Conservation (phyloP, 1,284 basidiomycete genomes). For the Coniferiporia weirii region DNA sequence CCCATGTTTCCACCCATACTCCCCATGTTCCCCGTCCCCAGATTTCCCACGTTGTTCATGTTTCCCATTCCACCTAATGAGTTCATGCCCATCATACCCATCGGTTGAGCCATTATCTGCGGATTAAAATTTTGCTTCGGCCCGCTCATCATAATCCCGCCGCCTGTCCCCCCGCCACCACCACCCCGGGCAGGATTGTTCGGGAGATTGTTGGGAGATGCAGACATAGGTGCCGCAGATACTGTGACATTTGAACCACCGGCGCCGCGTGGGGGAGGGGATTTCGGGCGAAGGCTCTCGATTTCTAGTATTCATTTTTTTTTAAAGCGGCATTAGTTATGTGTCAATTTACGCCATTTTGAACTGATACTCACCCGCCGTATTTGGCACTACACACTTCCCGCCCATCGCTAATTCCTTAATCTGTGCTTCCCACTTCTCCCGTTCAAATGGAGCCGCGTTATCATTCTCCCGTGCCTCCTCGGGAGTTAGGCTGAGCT, state of each 20-base stretch:
- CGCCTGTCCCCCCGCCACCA: slow-evolving; percentile 22
- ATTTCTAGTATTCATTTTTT: slow-evolving; percentile 50
- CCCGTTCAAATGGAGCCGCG: slow-evolving; percentile 21
- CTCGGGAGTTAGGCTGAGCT: slow-evolving; percentile 32
- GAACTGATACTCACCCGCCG: slow-evolving; percentile 34
- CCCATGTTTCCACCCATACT: slow-evolving; percentile 30
- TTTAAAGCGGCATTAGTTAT: slow-evolving; percentile 3
- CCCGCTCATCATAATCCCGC: slow-evolving; percentile 21
- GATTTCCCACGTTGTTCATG: slow-evolving; percentile 26
- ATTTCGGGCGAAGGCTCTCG: slow-evolving; percentile 83
- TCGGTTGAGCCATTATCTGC: slow-evolving; percentile 18
- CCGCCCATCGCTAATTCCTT: slow-evolving; percentile 35
- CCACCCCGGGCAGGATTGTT: slow-evolving; percentile 14
- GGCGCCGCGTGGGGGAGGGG: slow-evolving; percentile 52
- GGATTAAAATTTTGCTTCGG: slow-evolving; percentile 17
- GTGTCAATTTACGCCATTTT: slow-evolving; percentile 2
- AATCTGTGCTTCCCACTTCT: slow-evolving; percentile 31
- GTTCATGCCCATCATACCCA: slow-evolving; percentile 31
- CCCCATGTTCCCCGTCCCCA: slow-evolving; percentile 12
- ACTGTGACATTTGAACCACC: slow-evolving; percentile 16
- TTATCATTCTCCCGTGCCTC: slow-evolving; percentile 48
- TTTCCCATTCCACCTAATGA: slow-evolving; percentile 43
- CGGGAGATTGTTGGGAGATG: slow-evolving; percentile 20
- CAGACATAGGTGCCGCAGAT: slow-evolving; percentile 12
- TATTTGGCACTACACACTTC: slow-evolving; percentile 63